These are phyloP conservation scores for Lachancea dasiensis DNA, from an alignment of 805 yeast species.

Conservation along the genomic window DNA sequence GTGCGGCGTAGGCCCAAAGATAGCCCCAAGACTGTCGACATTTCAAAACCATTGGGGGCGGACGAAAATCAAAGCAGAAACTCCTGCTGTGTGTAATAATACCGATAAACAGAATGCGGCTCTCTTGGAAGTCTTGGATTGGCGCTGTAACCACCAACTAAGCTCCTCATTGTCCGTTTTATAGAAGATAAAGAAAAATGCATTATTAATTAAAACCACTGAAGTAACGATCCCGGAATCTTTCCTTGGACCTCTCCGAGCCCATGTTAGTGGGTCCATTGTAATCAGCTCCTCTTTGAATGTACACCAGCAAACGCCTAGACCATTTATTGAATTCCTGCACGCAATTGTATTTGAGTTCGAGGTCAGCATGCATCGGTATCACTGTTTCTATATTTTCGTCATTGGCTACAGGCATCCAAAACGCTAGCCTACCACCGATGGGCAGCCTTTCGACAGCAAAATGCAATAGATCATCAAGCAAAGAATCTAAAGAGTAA, in stretches of 20 bases:
- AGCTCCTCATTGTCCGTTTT: no score
- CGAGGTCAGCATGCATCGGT: slow-evolving; percentile 72
- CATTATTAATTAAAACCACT: slow-evolving; percentile 44
- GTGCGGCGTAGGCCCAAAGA: slow-evolving; percentile 4
- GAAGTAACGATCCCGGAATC: slow-evolving; percentile 76
- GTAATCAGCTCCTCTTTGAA: slow-evolving; percentile 52
- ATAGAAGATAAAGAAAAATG: neutral
- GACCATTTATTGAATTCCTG: slow-evolving; percentile 95
- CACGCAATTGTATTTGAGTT: slow-evolving; percentile 65
- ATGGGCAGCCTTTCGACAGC: slow-evolving; percentile 65
- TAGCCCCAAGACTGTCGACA: slow-evolving; percentile 3
- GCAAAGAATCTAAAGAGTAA: slow-evolving; percentile 66
- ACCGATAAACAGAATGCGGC: neutral
- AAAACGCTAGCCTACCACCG: slow-evolving; percentile 79
- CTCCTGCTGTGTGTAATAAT: slow-evolving; percentile 6
- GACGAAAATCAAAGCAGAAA: neutral
- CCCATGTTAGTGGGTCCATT: slow-evolving; percentile 43
- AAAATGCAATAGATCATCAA: slow-evolving; percentile 73
- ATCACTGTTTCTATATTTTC: slow-evolving; percentile 62
- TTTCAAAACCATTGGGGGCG: slow-evolving; percentile 4
- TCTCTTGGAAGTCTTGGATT: no score
- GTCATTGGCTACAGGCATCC: slow-evolving; percentile 96
- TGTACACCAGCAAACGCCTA: slow-evolving; percentile 75
- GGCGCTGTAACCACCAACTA: no score
- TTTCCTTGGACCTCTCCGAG: slow-evolving; percentile 42